phyloP scores from a whole-genome alignment of 2,329 filamentous ascomycete genomes.

The Pseudogymnoascus sp. region DNA sequence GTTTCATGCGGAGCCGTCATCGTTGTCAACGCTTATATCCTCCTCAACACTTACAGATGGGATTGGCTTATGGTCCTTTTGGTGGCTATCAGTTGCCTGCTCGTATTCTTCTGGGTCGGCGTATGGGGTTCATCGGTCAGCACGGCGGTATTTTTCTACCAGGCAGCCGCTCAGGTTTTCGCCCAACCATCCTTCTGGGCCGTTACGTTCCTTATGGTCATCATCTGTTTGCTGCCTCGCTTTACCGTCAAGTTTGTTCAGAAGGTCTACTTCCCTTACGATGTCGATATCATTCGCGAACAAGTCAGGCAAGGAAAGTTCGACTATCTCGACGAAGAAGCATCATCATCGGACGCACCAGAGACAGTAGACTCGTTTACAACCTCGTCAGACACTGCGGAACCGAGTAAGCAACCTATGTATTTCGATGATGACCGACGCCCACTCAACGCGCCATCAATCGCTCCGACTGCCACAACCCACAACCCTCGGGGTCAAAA shows the following conservation, averaged over 20 bases:
- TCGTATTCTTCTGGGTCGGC: constrained; percentile 95
- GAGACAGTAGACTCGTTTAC: constrained; percentile 44
- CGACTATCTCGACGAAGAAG: constrained; percentile 50
- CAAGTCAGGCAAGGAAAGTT: constrained; percentile 81
- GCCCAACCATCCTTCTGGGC: constrained; percentile 82
- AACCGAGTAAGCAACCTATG: constrained; percentile 44
- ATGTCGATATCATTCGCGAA: constrained; percentile 93
- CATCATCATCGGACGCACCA: constrained; percentile 14
- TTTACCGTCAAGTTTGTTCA: constrained; percentile 82
- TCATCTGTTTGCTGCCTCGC: constrained; percentile 78
- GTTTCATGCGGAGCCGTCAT: constrained; percentile 78
- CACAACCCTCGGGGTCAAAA: constrained; percentile 79
- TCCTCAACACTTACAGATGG: constrained; percentile 96
- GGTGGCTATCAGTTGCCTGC: constrained; percentile 70
- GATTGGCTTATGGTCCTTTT: constrained; percentile 92
- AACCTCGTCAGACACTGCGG: constrained; percentile 51
- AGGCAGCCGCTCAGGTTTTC: constrained; percentile 72
- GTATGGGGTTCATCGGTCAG: constrained; percentile 58
- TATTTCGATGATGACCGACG: constrained; percentile 80
- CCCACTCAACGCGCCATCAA: constrained; percentile 88
- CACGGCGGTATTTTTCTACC: constrained; percentile 59
- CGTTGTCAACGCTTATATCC: constrained; percentile 86
- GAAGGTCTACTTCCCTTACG: constrained; percentile 88
- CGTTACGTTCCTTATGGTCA: constrained; percentile 67
- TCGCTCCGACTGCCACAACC: constrained; percentile 67